Evolutionary conservation across 768 basidiomycete species (phyloP), one percentile per base, ranked within the genome.

Genomic region (Crassisporium funariophilum): DNA sequence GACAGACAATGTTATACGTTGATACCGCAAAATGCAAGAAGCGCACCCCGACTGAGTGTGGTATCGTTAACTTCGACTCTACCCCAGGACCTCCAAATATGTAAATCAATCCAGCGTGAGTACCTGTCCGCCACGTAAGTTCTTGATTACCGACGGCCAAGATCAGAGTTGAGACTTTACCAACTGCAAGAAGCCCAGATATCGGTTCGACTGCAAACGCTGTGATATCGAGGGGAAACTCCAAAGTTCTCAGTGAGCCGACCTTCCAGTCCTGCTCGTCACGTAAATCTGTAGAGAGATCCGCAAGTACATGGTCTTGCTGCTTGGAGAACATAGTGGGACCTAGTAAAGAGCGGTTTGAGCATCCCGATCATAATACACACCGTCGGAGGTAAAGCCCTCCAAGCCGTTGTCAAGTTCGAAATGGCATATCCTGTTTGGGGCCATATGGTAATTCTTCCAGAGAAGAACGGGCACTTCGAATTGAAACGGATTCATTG

Each of bases 41-140:
- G 56, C 82, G 81, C 49, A 85, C 73, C 24, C 66, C 64, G 15
- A 67, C 58, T 9, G 69, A 62, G 36, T 80, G 70, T 8, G 77
- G 76, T 9, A 84, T 57, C 12, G 57, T 59, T 23, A 86, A 58
- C 43, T 63, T 75, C 35, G 64, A 64, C 41, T 82, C 74, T 10
- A 91, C 86, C 3, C 84, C 81, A 2, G 84, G 77, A 4, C 78
- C 73, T 2, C 92, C 93, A 52, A 83, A 79, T 19, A 93, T 53
- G 46, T 83, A 73, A 24, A 94, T 74, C 1, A 61, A 46, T 0
- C 92, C 91, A n/a, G 65, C 59, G 4, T 75, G 62, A 0, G 88
- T 90, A 2, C 87, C 91, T 86, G 12, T 24, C 11, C 29, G 3
- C 29, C 2, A 31, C n/a, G 35, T 50, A 35, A 47, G 42, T 49